Base-by-base conservation (phyloP, 2,329 filamentous ascomycete species). In the Trichoderma semiorbis region DNA sequence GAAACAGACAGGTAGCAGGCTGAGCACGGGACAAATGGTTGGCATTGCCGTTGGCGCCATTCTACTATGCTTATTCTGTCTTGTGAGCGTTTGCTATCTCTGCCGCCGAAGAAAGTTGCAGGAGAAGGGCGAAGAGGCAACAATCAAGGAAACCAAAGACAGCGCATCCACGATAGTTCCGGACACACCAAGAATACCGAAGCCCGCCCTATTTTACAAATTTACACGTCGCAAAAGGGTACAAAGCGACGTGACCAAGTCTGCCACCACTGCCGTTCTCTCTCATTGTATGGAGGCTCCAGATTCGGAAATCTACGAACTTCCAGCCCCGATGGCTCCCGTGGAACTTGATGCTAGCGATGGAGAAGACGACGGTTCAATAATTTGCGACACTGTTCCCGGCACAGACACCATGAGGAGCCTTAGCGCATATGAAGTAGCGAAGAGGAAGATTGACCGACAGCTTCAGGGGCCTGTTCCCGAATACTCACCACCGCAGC, bases 381-480 rank as follows among this genome's bases (percentile, higher is more conserved):
- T 80, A 57, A 77, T 81, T 16, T 81, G 80, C 14, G 82, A 83
- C 1, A 82, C 82, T 0, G 82, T 84, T 50, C 74, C 85, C 7
- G 82, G 82, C 1, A 82, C 81, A 0, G 81, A 83, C 28, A 81
- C 82, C 36, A 79, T 81, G 0, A 79, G 82, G 3, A 79, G 79
- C 24, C 72, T 85, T 43, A 85, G 81, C 55, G 80, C 84, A 1
- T 90, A 89, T 72, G 86, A 90, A 71, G 75, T 83, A 14, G 85
- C 85, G 0, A 81, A 84, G 72, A 81, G 83, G 71, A 89, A 87
- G 76, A 76, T 89, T 34, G 85, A 87, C 18, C 81, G 83, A 61
- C 85, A 87, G 72, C 81, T 87, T 32, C 83, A 85, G 73, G 84
- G 86, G 0, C 84, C 85, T 1, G 83, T 85, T 7, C 85, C 86